A percentile compares a stretch with the other conserved stretches of the same genome.
phyloP scores from a whole-genome alignment of 1,284 basidiomycete species.

The Apiotrichum sp. region DNA sequence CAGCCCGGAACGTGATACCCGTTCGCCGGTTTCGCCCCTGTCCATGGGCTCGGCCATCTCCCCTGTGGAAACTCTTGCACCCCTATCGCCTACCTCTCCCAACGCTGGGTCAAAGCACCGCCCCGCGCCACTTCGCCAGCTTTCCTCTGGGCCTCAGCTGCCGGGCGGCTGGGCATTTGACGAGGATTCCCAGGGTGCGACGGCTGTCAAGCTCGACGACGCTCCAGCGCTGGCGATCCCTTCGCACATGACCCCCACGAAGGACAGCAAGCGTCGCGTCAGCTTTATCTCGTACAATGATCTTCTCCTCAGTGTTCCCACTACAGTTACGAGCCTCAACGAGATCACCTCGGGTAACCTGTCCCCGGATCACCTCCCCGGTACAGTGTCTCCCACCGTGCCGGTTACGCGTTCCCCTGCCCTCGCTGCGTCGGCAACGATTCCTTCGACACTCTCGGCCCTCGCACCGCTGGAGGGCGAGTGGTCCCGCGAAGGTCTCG shows the following conservation, averaged over 20 bases:
- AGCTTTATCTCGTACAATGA: constrained; percentile 82
- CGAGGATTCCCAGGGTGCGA: constrained; percentile 8
- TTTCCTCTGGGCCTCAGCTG: constrained; percentile 35
- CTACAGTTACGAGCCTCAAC: constrained; percentile 62
- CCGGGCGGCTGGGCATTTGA: constrained; percentile 40
- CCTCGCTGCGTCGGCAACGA: constrained; percentile 10
- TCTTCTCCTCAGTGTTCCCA: constrained; percentile 67
- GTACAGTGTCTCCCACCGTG: constrained; percentile 37
- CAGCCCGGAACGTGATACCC: background rate
- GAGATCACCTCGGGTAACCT: constrained; percentile 57
- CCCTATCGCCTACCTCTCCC: background rate
- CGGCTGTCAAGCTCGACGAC: constrained; percentile 1
- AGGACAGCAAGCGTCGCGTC: constrained; percentile 53
- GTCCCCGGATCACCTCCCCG: constrained; percentile 45
- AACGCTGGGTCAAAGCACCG: constrained; percentile 11
- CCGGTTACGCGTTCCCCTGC: constrained; percentile 48
- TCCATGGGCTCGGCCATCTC: background rate
- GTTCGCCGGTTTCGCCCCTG: constrained; percentile 1
- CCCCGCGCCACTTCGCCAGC: constrained; percentile 29
- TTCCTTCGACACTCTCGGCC: background rate
- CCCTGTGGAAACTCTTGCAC: background rate
- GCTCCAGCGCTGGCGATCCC: constrained; percentile 35
- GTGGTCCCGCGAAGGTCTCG: constrained; percentile 75
- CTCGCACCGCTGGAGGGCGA: constrained; percentile 53
- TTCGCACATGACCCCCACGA: constrained; percentile 53